Evolutionary conservation across 805 yeast species (phyloP).

Genomic region (Kazachstania taianensis): DNA sequence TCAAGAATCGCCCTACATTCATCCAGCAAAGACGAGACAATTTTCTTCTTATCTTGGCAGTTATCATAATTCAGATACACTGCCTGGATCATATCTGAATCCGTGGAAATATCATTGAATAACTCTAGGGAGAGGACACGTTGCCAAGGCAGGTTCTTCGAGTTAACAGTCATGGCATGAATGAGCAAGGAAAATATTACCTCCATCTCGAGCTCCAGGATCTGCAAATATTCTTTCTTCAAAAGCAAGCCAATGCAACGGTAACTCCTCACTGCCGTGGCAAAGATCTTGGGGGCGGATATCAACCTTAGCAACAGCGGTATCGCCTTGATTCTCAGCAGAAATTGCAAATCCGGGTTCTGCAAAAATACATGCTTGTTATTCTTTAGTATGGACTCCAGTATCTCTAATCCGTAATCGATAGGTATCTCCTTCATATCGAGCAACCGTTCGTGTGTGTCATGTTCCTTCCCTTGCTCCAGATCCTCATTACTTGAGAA

Average conservation of each 20-base stretch:
- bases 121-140: constrained; percentile 65
- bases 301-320: constrained; percentile 68
- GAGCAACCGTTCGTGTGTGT: constrained; percentile 20
- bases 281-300: constrained; percentile 43
- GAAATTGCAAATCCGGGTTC: constrained; percentile 55
- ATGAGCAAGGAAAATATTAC: constrained; percentile 67
- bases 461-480: constrained; percentile 1
- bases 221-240: constrained; percentile 44
- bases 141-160: constrained; percentile 59
- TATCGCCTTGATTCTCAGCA: constrained; percentile 57
- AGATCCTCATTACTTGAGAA: constrained; percentile 21
- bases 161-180: constrained; percentile 53
- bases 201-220: constrained; percentile 68
- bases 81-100: constrained; percentile 40
- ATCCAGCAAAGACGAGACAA: constrained; percentile 45
- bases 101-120: constrained; percentile 48
- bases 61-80: constrained; percentile 58
- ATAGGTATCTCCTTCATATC: constrained; percentile 44
- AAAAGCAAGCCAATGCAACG: constrained; percentile 58
- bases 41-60: constrained; percentile 45
- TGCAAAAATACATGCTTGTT: constrained; percentile 45
- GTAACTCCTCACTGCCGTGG: constrained; percentile 64
- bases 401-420: constrained; percentile 66
- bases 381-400: constrained; percentile 67
- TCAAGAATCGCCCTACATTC: constrained; percentile 32